Conservation (phyloP, 73 alveolate species). For the Tetrahymena borealis region DNA sequence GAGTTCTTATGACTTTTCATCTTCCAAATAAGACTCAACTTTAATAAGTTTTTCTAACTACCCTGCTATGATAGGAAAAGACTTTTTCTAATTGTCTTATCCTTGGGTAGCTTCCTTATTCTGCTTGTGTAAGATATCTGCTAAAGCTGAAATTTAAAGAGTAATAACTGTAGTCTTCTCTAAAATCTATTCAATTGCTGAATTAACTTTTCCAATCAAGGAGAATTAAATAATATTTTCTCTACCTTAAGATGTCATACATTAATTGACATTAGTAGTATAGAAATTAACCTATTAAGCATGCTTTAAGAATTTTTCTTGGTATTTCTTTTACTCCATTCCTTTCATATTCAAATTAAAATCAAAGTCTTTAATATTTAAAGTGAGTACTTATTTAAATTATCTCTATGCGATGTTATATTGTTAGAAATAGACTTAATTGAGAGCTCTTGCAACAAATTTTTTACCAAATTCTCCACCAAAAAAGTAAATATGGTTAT, state of each 20-base stretch:
- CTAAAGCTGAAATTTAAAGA: background rate
- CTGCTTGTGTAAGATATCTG: too few relatives aligned
- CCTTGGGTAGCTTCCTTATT: too few relatives aligned
- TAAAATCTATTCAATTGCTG: background rate
- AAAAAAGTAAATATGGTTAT: background rate
- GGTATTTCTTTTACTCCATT: background rate
- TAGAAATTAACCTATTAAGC: background rate
- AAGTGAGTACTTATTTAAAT: background rate
- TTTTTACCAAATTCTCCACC: background rate
- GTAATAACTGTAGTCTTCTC: background rate
- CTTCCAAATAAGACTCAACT: background rate
- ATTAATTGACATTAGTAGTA: background rate
- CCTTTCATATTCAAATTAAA: background rate
- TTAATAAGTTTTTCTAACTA: background rate
- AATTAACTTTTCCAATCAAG: background rate
- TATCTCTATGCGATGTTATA: background rate
- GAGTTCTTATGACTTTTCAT: background rate
- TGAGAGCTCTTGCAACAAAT: background rate
- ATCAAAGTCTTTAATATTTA: background rate
- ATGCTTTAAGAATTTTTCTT: background rate
- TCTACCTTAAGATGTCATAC: background rate
- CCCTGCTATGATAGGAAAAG: too few relatives aligned
- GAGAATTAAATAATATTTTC: background rate
- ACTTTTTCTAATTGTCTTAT: too few relatives aligned
- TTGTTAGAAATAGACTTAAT: background rate